Base-by-base conservation (phyloP, 108 stramenopile species). In the Hondaea fermentalgiana region DNA sequence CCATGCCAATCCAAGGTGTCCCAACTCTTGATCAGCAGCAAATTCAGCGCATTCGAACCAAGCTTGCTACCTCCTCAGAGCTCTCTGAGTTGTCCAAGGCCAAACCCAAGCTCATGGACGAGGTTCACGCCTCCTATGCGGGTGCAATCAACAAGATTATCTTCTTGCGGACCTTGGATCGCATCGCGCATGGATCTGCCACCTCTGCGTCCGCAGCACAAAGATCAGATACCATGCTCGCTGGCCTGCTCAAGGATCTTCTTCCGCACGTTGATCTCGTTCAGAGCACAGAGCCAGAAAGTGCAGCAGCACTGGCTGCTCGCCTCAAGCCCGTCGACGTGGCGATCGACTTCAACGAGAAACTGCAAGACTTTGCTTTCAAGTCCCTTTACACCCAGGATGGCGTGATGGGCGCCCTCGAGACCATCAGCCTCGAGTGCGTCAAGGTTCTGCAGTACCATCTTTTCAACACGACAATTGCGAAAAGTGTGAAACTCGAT, bases 91-190 rank as follows among this genome's bases (percentile, higher is more conserved):
- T 3, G 21, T 5, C 10, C 53, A 47, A 29, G 19, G 29, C 71
- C n/a, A 60, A 57, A 6, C 5, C 72, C 59, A 88, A 57, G 8
- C 28, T 90, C 17, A 17, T 91, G 6, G 51, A 83, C 35, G 90
- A 94, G 44, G 92, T 88, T 14, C 87, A 29, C 53, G 59, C 60
- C 4, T 91, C 93, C 53, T 93, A 90, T 88, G 58, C 88, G 21
- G 76, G 91, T 19, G 72, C 90, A 19, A 94, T 94, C 93, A 94
- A 94, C 92, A 91, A 89, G 60, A 47, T 94, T 28, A 51, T 93
- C 3, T 44, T 94, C 29, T 58, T 87, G 49, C 3, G 17, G 17
- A 69, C 64, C 12, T 69, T 69, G 64, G 42, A 69, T 17, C 64
- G 64, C 64, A 17, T 69, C 17, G 64, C 17, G 35, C 14, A 23